phyloP scores from a whole-genome alignment of 805 yeast species.

The Lachancea nothofagi region DNA sequence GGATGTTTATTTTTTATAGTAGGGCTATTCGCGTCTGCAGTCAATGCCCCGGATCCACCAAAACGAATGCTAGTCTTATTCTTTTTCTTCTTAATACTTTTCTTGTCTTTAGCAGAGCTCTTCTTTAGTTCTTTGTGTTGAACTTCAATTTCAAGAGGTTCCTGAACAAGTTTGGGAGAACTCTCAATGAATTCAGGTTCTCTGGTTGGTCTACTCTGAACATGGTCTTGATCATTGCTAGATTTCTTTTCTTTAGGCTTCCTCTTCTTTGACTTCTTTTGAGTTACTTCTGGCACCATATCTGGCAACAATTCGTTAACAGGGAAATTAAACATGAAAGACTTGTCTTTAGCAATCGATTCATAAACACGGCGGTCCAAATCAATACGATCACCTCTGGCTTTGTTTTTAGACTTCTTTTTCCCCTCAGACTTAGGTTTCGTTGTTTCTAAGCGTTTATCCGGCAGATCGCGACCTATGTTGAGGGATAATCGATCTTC shows the following conservation, averaged over 20 bases:
- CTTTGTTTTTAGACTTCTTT: not conserved
- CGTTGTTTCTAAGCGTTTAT: not conserved
- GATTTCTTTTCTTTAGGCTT: conserved; percentile 1
- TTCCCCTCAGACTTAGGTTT: not conserved
- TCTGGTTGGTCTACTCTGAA: too few species aligned
- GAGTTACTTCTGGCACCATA: not conserved
- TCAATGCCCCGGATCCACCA: too few species aligned
- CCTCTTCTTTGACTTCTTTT: not conserved
- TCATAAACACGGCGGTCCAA: not conserved
- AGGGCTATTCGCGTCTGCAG: too few species aligned
- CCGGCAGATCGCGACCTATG: not conserved
- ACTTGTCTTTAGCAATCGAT: conserved; percentile 1
- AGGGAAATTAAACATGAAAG: not conserved
- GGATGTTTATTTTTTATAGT: too few species aligned
- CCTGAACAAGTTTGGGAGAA: too few species aligned
- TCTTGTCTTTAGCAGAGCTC: too few species aligned
- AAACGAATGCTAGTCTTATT: too few species aligned
- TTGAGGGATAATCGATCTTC: not conserved
- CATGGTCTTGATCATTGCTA: too few species aligned
- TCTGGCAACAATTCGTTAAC: not conserved
- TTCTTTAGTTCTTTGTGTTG: too few species aligned
- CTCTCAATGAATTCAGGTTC: too few species aligned
- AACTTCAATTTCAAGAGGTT: too few species aligned
- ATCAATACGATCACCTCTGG: not conserved
- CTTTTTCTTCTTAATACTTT: too few species aligned